Conservation (phyloP, 106 monocot species). For the Phalaenopsis equestris region DNA sequence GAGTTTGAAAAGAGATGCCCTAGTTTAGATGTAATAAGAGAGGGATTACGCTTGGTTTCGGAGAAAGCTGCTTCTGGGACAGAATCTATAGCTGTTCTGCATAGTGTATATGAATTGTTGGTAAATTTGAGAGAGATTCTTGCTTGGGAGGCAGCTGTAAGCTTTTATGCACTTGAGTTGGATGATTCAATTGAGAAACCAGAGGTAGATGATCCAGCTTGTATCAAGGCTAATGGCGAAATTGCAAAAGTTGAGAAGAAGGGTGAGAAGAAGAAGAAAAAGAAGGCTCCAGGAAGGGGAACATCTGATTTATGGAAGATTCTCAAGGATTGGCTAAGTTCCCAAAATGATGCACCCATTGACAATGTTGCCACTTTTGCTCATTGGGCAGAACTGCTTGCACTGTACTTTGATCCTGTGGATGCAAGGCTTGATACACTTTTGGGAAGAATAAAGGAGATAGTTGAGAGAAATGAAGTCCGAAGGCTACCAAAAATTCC, state of each 20-base stretch:
- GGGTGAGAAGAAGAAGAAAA: conserved; percentile 75
- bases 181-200: conserved; percentile 72
- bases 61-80: conserved; percentile 16
- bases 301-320: conserved; percentile 57
- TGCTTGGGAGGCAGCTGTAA: conserved; percentile 76
- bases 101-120: conserved; percentile 33
- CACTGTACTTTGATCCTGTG: conserved; percentile 60
- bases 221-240: conserved; percentile 32
- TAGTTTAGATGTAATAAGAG: conserved; percentile 26
- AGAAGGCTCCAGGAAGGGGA: conserved; percentile 67
- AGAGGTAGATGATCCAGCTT: neutral
- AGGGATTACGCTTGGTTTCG: conserved; percentile 19
- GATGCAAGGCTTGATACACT: conserved; percentile 29
- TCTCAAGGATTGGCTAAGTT: conserved; percentile 23
- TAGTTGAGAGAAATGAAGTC: conserved; percentile 90
- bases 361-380: conserved; percentile 26
- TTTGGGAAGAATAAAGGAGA: conserved; percentile 64
- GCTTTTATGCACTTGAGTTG: conserved; percentile 58
- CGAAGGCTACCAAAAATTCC: conserved; percentile 98
- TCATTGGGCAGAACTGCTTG: conserved; percentile 35
- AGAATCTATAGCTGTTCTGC: conserved; percentile 29
- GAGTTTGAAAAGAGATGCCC: conserved; percentile 25
- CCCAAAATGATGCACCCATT: conserved; percentile 9
- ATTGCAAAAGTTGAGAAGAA: conserved; percentile 62
- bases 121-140: conserved; percentile 53